A percentile compares a stretch with the other conserved stretches of the same genome.
Conservation (phyloP, 1,284 basidiomycete species). For the Cronartium quercuum region DNA sequence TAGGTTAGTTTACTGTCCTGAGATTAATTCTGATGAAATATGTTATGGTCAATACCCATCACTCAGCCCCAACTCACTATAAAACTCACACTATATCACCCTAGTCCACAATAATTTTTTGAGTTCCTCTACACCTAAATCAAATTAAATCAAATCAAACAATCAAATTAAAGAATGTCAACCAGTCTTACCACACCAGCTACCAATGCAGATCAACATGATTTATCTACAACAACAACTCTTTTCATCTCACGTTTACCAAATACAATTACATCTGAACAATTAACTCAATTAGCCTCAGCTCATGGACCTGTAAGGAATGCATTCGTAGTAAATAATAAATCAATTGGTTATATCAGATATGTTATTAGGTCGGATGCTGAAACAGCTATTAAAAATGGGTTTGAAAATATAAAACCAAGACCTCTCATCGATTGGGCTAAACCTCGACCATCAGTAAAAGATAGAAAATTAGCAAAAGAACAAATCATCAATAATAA, state of each 20-base stretch:
- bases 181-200: not conserved
- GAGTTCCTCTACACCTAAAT: no score
- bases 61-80: not conserved
- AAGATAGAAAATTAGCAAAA: not conserved
- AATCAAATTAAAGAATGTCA: not conserved
- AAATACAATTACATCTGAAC: slow-evolving; percentile 79
- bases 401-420: not conserved
- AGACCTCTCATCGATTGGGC: not conserved
- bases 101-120: not conserved
- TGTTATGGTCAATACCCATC: not conserved
- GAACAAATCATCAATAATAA: not conserved
- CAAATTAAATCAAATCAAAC: not conserved
- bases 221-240: slow-evolving; percentile 43
- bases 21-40: no score
- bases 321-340: slow-evolving; percentile 84
- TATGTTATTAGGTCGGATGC: slow-evolving; percentile 88
- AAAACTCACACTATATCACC: not conserved
- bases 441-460: not conserved
- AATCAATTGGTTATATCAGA: slow-evolving; percentile 80
- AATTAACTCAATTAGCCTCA: slow-evolving; percentile 86
- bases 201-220: slow-evolving; percentile 4
- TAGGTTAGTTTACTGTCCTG: no score
- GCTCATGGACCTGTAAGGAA: slow-evolving; percentile 88
- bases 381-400: slow-evolving; percentile 57
- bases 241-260: slow-evolving; percentile 59